Evolutionary conservation across 352 stramenopile genomes (phyloP), one percentile per base, ranked within the genome.

Genomic region (Globisporangium abappressorium): DNA sequence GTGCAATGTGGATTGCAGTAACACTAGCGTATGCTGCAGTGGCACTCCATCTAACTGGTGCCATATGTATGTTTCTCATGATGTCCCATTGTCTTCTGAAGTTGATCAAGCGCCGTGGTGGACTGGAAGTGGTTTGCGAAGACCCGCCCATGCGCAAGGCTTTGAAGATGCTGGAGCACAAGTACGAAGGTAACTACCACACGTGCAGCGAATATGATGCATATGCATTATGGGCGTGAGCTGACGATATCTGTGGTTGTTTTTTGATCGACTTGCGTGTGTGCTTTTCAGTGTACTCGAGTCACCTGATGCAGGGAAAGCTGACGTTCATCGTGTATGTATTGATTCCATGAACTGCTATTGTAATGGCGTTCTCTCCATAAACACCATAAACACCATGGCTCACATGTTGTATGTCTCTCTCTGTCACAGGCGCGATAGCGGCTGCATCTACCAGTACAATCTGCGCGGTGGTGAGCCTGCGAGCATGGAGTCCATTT

Each of bases 241-340:
- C 22, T 69, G 7, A 64, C 33, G 5, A 22, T 63, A 14, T 15
- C 24, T 68, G 22, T 41, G n/a, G 3, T 43, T 30, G 26, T 24
- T 57, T 14, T n/a, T 47, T 43, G 30, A 1, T 4, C 5, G 8
- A 61, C 30, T 33, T 33, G 9, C 58, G 26, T 53, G 22, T 38
- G 43, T 51, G 43, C 3, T 61, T 5, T 54, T 8, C 57, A 77
- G 70, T 92, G 26, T 93, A 92, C 71, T 93, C 83, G 59, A 89
- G 85, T 38, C 84, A 87, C 43, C 56, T 83, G 33, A 46, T 65
- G 7, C 71, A 85, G 30, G 85, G 85, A 61, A 93, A 91, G 51
- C 66, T 89, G 20, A 79, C 83, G 12, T 83, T 93, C 64, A 88
- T 91, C 68, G 69, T 74, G 83, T 89, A 67, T 20, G 79, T 75